Conservation (phyloP, 345 rosid genomes). For the Eucalyptus sp. region DNA sequence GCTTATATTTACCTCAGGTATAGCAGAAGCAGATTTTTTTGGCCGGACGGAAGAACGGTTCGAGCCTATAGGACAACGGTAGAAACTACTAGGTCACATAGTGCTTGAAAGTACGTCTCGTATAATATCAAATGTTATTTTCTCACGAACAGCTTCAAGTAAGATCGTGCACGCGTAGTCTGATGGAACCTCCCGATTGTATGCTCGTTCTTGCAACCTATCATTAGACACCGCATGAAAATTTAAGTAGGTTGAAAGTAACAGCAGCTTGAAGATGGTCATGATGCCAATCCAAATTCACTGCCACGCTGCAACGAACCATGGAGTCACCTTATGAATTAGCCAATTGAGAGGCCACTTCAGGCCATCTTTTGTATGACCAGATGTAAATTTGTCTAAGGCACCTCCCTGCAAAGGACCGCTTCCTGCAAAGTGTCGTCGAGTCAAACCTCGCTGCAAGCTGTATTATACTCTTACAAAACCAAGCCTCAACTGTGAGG, state of each 20-base stretch:
- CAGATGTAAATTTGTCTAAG: not conserved
- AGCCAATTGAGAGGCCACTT: not conserved
- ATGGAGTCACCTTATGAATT: not conserved
- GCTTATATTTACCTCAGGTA: not conserved
- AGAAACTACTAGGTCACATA: not conserved
- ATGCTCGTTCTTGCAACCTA: conserved; percentile 61
- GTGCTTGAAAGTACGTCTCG: not conserved
- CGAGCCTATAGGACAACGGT: not conserved
- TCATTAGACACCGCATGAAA: not conserved
- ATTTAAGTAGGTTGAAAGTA: not conserved
- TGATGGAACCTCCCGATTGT: conserved; percentile 46
- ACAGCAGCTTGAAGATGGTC: not conserved
- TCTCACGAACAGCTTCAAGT: conserved; percentile 14
- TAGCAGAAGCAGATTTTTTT: not conserved
- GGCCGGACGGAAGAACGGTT: not conserved
- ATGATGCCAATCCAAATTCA: not conserved
- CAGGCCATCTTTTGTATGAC: not conserved
- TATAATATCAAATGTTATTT: conserved; percentile 12
- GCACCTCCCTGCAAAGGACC: not conserved
- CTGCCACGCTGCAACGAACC: not conserved
- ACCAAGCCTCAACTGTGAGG: conserved; percentile 77
- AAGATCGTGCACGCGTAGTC: conserved; percentile 44
- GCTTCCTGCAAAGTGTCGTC: not conserved
- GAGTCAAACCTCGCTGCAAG: conserved; percentile 38
- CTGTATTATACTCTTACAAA: conserved; percentile 28